Evolutionary conservation across 148 eudicot species (phyloP).

Genomic region (Silene conica): DNA sequence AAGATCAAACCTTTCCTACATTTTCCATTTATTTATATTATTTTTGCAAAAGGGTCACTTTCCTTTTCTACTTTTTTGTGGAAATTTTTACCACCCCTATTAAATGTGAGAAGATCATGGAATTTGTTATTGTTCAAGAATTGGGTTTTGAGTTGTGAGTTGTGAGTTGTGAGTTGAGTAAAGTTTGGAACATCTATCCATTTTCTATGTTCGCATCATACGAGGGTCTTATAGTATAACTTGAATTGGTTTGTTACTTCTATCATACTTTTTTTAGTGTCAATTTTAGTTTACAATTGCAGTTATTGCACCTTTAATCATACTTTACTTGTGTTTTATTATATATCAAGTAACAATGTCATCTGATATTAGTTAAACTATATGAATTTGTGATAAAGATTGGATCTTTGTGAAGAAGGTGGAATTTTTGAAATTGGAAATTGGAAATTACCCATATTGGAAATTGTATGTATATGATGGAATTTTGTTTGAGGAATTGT

Average conservation of each 20-base stretch:
- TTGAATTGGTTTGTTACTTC: conserved; percentile 14
- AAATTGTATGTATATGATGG: conserved; percentile 26
- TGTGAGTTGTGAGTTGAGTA: conserved; percentile 18
- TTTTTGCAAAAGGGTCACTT: conserved; percentile 27
- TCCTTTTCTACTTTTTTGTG: conserved; percentile 23
- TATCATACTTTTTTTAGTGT: conserved; percentile 3
- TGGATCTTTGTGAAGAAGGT: conserved; percentile 20
- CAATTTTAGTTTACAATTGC: conserved; percentile 8
- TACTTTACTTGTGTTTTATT: conserved; percentile 11
- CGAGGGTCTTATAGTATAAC: too few species aligned
- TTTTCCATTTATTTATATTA: conserved; percentile 14
- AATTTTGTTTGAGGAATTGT: conserved; percentile 21
- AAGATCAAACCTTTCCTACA: conserved; percentile 31
- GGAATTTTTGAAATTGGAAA: background rate
- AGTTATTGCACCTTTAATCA: background rate
- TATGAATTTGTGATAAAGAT: conserved; percentile 15
- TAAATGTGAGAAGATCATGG: conserved; percentile 28
- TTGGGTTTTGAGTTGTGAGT: conserved; percentile 20
- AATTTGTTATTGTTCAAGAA: conserved; percentile 23
- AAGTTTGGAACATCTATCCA: conserved; percentile 14
- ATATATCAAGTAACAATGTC: conserved; percentile 41
- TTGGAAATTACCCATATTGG: conserved; percentile 7
- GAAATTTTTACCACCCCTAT: conserved; percentile 9
- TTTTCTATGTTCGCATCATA: too few species aligned
- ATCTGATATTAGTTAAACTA: conserved; percentile 55